These are phyloP conservation scores for Thelonectria discophora DNA, from an alignment of 2,329 filamentous ascomycete genomes.

Conservation along the genomic window DNA sequence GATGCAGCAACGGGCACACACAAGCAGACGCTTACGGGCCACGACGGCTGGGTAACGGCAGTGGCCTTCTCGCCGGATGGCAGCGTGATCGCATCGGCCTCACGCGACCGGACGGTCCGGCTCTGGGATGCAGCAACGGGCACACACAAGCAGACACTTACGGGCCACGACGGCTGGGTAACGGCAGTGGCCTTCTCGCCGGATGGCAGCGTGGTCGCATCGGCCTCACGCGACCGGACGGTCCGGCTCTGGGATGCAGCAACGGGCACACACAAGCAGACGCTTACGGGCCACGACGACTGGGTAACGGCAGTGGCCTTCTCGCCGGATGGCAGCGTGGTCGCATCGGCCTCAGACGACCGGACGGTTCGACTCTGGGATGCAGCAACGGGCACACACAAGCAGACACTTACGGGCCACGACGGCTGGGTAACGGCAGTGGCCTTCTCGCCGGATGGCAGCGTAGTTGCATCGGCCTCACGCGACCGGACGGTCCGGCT, in stretches of 20 bases:
- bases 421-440: too few relatives aligned
- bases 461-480: too few relatives aligned
- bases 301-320: too few relatives aligned
- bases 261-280: background rate
- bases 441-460: too few relatives aligned
- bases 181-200: conserved; percentile 2
- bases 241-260: background rate
- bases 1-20: background rate
- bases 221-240: background rate
- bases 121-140: background rate
- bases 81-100: background rate
- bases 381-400: too few relatives aligned
- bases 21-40: background rate
- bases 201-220: background rate
- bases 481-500: too few relatives aligned
- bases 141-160: background rate
- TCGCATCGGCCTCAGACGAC: too few relatives aligned
- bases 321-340: too few relatives aligned
- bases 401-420: too few relatives aligned
- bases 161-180: background rate
- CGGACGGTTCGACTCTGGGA: too few relatives aligned
- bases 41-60: background rate
- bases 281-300: too few relatives aligned
- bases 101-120: background rate
- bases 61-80: background rate